Evolutionary conservation across 306 rosid species (phyloP).

Genomic region (Pterocarpus macrocarpus): DNA sequence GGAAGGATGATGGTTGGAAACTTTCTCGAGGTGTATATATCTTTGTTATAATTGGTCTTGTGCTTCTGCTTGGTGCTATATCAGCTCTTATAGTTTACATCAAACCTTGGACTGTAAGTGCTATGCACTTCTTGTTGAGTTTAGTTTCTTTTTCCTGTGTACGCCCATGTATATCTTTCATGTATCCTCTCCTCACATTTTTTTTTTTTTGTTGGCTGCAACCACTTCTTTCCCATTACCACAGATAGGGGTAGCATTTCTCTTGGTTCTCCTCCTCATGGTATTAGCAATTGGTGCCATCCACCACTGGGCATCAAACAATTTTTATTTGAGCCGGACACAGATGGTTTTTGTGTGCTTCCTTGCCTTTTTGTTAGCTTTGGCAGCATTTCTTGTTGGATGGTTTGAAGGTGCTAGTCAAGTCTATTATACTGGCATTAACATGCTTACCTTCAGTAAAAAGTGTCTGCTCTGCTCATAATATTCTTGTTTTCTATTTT

Average conservation of each 20-base stretch:
- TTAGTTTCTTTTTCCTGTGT: constrained; percentile 12
- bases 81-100: constrained; percentile 88
- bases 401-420: constrained; percentile 83
- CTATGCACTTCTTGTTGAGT: constrained; percentile 28
- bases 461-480: constrained; percentile 34
- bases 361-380: constrained; percentile 91
- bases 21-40: constrained; percentile 92
- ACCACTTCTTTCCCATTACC: constrained; percentile 35
- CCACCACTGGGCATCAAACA: constrained; percentile 99
- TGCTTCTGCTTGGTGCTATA: constrained; percentile 93
- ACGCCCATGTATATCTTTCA: background rate
- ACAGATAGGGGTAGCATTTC: constrained; percentile 96
- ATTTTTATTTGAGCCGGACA: constrained; percentile 95
- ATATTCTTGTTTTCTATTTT: constrained; percentile 32
- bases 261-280: constrained; percentile 92
- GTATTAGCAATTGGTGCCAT: constrained; percentile 94
- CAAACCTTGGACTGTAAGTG: constrained; percentile 96
- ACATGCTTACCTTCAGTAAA: constrained; percentile 5
- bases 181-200: background rate
- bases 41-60: constrained; percentile 89
- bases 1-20: constrained; percentile 99
- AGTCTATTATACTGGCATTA: constrained; percentile 27
- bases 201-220: constrained; percentile 21
- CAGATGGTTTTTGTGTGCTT: constrained; percentile 94
- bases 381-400: constrained; percentile 99